Conservation (phyloP, 1,284 basidiomycete genomes). For the Thelephora terrestris region DNA sequence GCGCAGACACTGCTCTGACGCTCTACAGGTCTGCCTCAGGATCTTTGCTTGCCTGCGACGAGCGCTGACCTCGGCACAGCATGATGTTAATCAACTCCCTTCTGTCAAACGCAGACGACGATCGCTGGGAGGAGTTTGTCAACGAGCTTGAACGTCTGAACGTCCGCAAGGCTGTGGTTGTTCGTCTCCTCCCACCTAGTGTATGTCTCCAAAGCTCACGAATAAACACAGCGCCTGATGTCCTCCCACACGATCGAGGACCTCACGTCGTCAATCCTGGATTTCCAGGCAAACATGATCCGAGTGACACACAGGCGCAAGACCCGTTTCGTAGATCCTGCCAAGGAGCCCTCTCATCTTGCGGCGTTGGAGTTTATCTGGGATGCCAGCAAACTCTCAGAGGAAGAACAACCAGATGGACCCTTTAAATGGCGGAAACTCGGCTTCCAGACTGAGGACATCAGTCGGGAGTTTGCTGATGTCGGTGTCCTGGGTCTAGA, state of each 20-base stretch:
- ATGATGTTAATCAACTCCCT: conserved; percentile 89
- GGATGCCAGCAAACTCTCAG: conserved; percentile 47
- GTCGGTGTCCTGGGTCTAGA: conserved; percentile 83
- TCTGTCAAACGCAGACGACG: conserved; percentile 66
- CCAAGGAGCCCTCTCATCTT: conserved; percentile 49
- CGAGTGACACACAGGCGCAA: conserved; percentile 77
- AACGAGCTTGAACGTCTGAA: conserved; percentile 70
- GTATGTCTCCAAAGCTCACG: conserved; percentile 1
- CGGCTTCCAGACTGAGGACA: conserved; percentile 73
- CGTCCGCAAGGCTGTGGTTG: conserved; percentile 77
- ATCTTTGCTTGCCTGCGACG: conserved; percentile 8
- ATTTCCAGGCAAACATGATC: conserved; percentile 86
- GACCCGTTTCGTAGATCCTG: conserved; percentile 65
- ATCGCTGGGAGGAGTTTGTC: conserved; percentile 71
- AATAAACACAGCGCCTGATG: conserved; percentile 62
- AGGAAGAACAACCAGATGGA: conserved; percentile 38
- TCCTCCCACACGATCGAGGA: conserved; percentile 81
- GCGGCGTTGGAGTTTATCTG: conserved; percentile 65
- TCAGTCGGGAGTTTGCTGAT: conserved; percentile 73
- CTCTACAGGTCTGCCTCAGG: conserved; percentile 65
- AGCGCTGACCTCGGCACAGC: conserved; percentile 27
- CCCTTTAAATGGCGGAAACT: conserved; percentile 68
- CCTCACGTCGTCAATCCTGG: conserved; percentile 76
- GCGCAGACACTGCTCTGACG: conserved; percentile 77
- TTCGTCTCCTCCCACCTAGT: conserved; percentile 24